Conservation (phyloP, 805 yeast species). For the Zygosaccharomyces gambellarensis region DNA sequence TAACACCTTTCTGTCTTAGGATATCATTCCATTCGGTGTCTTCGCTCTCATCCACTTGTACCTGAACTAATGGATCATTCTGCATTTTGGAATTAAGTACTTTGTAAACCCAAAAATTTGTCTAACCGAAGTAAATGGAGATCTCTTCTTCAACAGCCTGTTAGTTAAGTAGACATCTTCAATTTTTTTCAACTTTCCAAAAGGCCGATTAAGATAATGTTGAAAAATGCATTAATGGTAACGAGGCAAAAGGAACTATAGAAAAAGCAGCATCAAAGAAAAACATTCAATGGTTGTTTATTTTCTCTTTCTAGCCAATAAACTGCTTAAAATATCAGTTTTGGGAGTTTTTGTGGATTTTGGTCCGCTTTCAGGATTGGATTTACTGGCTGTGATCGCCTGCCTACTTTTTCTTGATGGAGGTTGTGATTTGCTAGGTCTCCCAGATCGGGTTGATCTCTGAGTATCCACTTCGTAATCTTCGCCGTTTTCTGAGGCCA, state of each 20-base stretch:
- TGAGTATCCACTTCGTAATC: conserved; percentile 1
- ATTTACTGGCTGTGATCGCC: conserved; percentile 11
- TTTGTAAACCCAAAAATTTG: neutral
- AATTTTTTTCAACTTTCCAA: neutral
- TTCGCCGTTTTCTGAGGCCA: conserved; percentile 13
- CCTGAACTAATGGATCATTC: conserved; percentile 59
- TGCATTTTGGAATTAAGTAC: conserved; percentile 22
- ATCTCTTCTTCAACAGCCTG: neutral
- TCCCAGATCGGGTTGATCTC: neutral
- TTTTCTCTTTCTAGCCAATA: conserved; percentile 28
- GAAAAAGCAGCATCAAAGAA: neutral
- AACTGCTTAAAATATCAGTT: conserved; percentile 27
- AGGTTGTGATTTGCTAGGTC: neutral
- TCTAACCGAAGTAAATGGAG: neutral
- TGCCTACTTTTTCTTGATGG: neutral
- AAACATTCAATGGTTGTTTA: conserved; percentile 5
- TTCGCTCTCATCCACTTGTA: conserved; percentile 89
- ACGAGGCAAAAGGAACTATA: neutral
- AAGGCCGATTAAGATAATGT: neutral
- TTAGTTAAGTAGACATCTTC: neutral
- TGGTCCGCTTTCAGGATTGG: conserved; percentile 4
- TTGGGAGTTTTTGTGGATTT: conserved; percentile 27
- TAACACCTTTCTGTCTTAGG: conserved; percentile 80
- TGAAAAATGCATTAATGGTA: neutral
- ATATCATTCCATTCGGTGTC: conserved; percentile 99